A percentile compares a stretch with the other conserved stretches of the same genome.
Conservation (phyloP, 2,329 filamentous ascomycete genomes). For the Ceratocystis cacaofunesta region DNA sequence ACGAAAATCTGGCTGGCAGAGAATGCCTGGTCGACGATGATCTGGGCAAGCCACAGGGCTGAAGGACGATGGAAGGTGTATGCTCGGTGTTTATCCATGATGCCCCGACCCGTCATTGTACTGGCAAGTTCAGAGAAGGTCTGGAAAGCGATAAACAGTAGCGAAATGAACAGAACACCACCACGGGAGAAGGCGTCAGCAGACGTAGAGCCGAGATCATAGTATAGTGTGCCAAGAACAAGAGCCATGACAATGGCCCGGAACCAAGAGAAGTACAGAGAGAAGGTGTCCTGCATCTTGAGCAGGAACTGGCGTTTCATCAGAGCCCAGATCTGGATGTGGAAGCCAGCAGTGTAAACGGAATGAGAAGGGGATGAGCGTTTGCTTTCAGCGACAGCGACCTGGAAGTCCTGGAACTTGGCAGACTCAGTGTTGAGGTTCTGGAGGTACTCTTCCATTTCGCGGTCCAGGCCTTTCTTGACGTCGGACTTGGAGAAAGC, state of each 20-base stretch:
- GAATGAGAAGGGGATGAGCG: slow-evolving; percentile 36
- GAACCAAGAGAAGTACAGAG: slow-evolving; percentile 57
- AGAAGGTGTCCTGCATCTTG: slow-evolving; percentile 74
- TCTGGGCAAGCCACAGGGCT: slow-evolving; percentile 70
- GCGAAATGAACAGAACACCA: slow-evolving; percentile 63
- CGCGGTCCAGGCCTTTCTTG: slow-evolving; percentile 40
- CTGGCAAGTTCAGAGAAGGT: slow-evolving; percentile 63
- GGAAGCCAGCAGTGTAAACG: slow-evolving; percentile 60
- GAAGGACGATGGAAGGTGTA: slow-evolving; percentile 74
- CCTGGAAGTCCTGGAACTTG: slow-evolving; percentile 59
- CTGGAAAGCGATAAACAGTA: slow-evolving; percentile 79
- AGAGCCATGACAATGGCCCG: slow-evolving; percentile 58
- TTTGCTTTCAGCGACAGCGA: slow-evolving; percentile 65
- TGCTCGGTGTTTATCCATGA: slow-evolving; percentile 71
- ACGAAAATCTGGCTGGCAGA: slow-evolving; percentile 53
- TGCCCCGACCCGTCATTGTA: slow-evolving; percentile 60
- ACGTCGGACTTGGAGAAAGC: slow-evolving; percentile 55
- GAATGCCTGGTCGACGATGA: slow-evolving; percentile 63
- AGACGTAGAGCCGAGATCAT: slow-evolving; percentile 49
- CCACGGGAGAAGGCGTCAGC: slow-evolving; percentile 67
- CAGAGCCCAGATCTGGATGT: slow-evolving; percentile 67
- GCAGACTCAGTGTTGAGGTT: slow-evolving; percentile 48
- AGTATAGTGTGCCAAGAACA: slow-evolving; percentile 65
- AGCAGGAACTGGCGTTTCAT: slow-evolving; percentile 74
- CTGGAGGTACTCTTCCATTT: slow-evolving; percentile 57